These are phyloP conservation scores for Wickerhamomyces canadensis DNA, from an alignment of 805 yeast genomes.

Conservation along the genomic window DNA sequence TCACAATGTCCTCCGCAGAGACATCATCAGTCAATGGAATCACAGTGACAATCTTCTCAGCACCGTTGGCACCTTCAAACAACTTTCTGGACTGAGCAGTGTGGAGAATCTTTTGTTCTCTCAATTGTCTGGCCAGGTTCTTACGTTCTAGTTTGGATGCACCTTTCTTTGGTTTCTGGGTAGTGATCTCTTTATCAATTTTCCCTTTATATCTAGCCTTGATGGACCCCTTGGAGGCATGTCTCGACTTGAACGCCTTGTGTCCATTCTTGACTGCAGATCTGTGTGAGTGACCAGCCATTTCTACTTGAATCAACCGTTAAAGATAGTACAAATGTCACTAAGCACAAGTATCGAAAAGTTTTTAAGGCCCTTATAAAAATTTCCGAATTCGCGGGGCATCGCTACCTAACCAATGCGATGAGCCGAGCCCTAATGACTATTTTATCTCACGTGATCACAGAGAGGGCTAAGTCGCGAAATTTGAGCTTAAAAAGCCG, in stretches of 20 bases:
- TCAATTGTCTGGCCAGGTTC: conserved; percentile 72
- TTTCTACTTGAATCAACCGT: too few relatives aligned
- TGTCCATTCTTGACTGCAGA: conserved; percentile 78
- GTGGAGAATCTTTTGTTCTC: conserved; percentile 61
- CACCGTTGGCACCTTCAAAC: conserved; percentile 76
- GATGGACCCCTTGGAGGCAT: conserved; percentile 81
- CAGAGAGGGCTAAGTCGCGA: not conserved
- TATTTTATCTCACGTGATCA: conserved; percentile 5
- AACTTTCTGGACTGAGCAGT: conserved; percentile 56
- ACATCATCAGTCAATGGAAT: conserved; percentile 76
- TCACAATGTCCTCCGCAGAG: conserved; percentile 48
- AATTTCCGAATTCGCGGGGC: not conserved
- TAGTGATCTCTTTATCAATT: conserved; percentile 59
- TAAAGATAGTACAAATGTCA: too few relatives aligned
- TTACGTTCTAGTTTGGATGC: conserved; percentile 60
- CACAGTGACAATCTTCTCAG: conserved; percentile 78
- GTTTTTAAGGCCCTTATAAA: not conserved
- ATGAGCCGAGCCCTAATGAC: conserved; percentile 9
- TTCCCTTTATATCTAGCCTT: conserved; percentile 82
- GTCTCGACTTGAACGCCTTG: conserved; percentile 87
- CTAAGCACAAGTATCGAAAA: not conserved
- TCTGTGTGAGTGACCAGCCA: conserved; percentile 83
- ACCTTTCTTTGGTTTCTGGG: conserved; percentile 26
- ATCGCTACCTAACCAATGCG: conserved; percentile 11
- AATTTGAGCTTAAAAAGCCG: not conserved